A percentile compares a stretch with the other conserved stretches of the same genome.
These are phyloP conservation scores for Collybia nuda DNA, from an alignment of 768 basidiomycete species.

Conservation along the genomic window DNA sequence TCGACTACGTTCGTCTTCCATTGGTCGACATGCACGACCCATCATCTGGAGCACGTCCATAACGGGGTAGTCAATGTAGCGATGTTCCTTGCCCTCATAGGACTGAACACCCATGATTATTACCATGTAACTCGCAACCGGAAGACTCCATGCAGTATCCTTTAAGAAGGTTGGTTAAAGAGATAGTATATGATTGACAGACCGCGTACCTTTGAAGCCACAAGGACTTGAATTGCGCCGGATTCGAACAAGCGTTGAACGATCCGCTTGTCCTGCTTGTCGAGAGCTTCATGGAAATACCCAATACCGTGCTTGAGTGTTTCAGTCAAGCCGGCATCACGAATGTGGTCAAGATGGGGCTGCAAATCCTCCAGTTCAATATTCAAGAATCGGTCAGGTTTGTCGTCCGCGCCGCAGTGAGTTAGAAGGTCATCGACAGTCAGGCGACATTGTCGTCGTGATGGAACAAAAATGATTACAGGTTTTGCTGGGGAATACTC, in stretches of 20 bases:
- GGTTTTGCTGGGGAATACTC: slow-evolving; percentile 87
- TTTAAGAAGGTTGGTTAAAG: slow-evolving; percentile 22
- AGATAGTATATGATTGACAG: not conserved
- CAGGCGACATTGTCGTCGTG: slow-evolving; percentile 89
- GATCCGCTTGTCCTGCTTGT: slow-evolving; percentile 90
- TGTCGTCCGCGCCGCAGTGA: slow-evolving; percentile 86
- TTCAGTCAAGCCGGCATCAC: slow-evolving; percentile 73
- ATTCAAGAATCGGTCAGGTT: slow-evolving; percentile 86
- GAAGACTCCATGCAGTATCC: slow-evolving; percentile 97
- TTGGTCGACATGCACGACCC: slow-evolving; percentile 94
- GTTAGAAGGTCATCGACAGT: slow-evolving; percentile 90
- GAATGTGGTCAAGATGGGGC: slow-evolving; percentile 85
- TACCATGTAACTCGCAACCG: slow-evolving; percentile 94
- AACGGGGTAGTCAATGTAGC: slow-evolving; percentile 97
- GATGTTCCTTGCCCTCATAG: slow-evolving; percentile 96
- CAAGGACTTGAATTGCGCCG: slow-evolving; percentile 91
- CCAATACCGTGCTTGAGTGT: slow-evolving; percentile 88
- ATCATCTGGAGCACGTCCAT: slow-evolving; percentile 99
- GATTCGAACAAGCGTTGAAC: slow-evolving; percentile 91
- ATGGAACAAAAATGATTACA: slow-evolving; percentile 90
- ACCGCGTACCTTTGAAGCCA: slow-evolving; percentile 79
- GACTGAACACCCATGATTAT: slow-evolving; percentile 99
- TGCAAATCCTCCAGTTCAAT: slow-evolving; percentile 80
- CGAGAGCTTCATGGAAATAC: slow-evolving; percentile 93
- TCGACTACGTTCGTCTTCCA: slow-evolving; percentile 84